Evolutionary conservation across 805 yeast species (phyloP), one percentile per base, ranked within the genome.

Genomic region (Schwanniomyces polymorphus): DNA sequence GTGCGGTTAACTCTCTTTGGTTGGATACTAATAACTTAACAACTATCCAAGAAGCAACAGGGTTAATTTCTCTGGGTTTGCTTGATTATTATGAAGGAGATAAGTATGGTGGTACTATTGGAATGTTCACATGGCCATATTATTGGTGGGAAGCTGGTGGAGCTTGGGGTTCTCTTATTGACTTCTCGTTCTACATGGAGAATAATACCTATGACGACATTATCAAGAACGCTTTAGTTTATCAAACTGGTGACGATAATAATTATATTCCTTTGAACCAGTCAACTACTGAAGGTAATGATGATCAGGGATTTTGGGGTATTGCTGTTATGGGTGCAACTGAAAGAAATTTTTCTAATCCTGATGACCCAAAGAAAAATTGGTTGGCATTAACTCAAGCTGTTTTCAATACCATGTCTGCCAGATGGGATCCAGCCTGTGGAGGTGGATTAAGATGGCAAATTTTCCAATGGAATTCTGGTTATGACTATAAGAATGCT

Each of bases 81-180:
- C 74, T 91, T 74, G 91, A 88, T 70, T 91, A 91, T 65, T 91
- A 91, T 60, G 82, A 78, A 12, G 92, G 95, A 34, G 58, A 64
- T 51, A 63, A 76, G 29, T 64, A 75, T 38, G 97, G 97, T 29
- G 86, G 91, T 7, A 79, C 91, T 4, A 74, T 88, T 25, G 99
- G 98, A 38, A 84, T 87, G 91, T 91, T 94, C 65, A 73, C 84
- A 10, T 71, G 76, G 60, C 98, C 98, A 0, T 91, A 92, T 75
- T 92, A 92, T 76, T 92, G 98, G 99, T 91, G 97, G 97, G 90
- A 91, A 70, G 96, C 97, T 8, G 98, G 98, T 55, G 96, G 91
- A 50, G 97, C 92, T 1, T 90, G 91, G 88, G 96, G 97, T 7
- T 76, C 87, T 16, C 72, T 92, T 77, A 61, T 92, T 38, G 97